Evolutionary conservation across 2,329 filamentous ascomycete genomes (phyloP).

Genomic region (Metarhizium album): DNA sequence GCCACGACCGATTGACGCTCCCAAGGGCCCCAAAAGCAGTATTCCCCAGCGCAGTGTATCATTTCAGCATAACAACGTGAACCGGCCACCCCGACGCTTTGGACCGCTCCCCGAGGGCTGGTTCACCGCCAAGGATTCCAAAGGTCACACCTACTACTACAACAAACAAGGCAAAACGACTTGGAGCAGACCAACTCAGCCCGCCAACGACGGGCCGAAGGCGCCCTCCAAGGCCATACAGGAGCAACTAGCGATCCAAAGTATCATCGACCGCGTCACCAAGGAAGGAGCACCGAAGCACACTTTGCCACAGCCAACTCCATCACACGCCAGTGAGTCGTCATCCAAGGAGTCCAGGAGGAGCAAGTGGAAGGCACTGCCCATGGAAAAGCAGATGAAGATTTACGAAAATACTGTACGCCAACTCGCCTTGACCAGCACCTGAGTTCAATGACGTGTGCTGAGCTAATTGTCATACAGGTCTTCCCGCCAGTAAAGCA

Average conservation of each 20-base stretch:
- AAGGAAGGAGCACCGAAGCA: constrained; percentile 47
- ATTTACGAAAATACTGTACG: constrained; percentile 87
- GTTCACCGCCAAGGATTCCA: constrained; percentile 63
- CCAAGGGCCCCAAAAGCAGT: constrained; percentile 50
- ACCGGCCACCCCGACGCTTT: constrained; percentile 43
- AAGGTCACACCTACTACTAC: constrained; percentile 78
- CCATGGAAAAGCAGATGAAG: constrained; percentile 84
- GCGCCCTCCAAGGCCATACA: constrained; percentile 51
- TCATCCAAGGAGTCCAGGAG: constrained; percentile 47
- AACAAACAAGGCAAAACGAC: constrained; percentile 66
- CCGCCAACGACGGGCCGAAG: constrained; percentile 55
- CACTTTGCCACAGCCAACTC: constrained; percentile 52
- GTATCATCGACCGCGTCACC: constrained; percentile 76
- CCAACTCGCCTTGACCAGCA: constrained; percentile 9
- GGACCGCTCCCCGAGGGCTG: constrained; percentile 66
- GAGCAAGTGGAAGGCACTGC: constrained; percentile 60
- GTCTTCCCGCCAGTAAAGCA: constrained; percentile 77
- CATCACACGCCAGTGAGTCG: constrained; percentile 36
- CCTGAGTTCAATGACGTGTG: constrained; percentile 5
- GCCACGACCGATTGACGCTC: constrained; percentile 38
- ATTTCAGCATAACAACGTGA: constrained; percentile 35
- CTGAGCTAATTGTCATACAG: constrained; percentile 30
- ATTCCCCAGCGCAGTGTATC: constrained; percentile 40
- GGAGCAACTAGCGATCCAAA: constrained; percentile 65
- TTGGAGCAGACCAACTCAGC: constrained; percentile 66